phyloP scores from a whole-genome alignment of 306 rosid species.

The Datisca glomerata region DNA sequence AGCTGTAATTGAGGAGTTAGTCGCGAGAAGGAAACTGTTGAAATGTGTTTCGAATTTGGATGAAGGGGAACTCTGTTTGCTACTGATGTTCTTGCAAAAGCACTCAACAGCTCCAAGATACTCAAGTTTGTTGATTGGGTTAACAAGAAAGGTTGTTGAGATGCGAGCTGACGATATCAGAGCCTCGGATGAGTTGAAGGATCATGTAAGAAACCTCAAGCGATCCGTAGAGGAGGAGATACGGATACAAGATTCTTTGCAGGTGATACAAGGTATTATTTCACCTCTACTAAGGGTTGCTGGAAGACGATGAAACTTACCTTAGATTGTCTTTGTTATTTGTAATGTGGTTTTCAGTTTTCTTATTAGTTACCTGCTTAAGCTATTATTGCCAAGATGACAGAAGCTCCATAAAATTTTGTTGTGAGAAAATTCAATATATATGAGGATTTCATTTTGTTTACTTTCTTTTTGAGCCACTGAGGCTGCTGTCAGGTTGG shows the following conservation, averaged over 20 bases:
- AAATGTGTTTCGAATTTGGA: constrained; percentile 50
- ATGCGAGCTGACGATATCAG: constrained; percentile 48
- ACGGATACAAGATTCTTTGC: constrained; percentile 49
- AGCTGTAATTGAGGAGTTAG: constrained; percentile 88
- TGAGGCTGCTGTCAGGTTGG: not conserved
- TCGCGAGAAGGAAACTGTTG: constrained; percentile 63
- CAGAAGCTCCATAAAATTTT: not conserved
- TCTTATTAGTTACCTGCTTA: too few relatives aligned
- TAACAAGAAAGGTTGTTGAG: constrained; percentile 68
- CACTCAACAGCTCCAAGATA: constrained; percentile 44
- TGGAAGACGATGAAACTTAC: constrained; percentile 40
- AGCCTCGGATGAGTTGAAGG: constrained; percentile 34
- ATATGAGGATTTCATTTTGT: not conserved
- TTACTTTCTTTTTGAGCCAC: not conserved
- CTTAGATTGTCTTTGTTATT: not conserved
- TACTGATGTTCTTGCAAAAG: constrained; percentile 54
- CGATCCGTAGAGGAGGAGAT: constrained; percentile 66
- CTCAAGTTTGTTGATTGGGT: constrained; percentile 49
- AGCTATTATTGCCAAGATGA: not conserved
- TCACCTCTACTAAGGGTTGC: constrained; percentile 71
- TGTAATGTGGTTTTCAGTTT: not conserved
- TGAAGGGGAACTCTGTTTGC: constrained; percentile 41
- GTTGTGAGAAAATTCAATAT: not conserved
- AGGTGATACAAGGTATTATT: constrained; percentile 72
- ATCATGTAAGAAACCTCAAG: constrained; percentile 50